A percentile compares a stretch with the other conserved stretches of the same genome.
phyloP scores from a whole-genome alignment of 2,329 filamentous ascomycete genomes.

The Pyrenochaeta sp. region DNA sequence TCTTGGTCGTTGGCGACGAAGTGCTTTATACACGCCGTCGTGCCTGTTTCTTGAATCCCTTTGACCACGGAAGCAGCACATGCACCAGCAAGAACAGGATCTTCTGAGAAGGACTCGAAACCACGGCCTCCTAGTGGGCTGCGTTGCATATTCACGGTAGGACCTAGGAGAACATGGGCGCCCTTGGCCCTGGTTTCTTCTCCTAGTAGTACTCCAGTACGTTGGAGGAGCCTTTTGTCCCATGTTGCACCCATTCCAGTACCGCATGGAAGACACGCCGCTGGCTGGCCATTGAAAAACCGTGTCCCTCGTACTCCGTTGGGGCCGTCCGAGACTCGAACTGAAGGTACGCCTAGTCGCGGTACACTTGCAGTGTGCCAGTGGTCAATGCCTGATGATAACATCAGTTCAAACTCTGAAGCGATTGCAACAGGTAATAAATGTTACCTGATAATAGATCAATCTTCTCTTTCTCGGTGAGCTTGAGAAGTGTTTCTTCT shows the following conservation, averaged over 20 bases:
- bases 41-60: conserved; percentile 70
- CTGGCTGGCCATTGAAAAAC: conserved; percentile 69
- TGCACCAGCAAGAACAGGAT: conserved; percentile 72
- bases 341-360: too few species aligned
- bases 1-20: conserved; percentile 74
- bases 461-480: too few species aligned
- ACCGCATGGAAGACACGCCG: conserved; percentile 78
- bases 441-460: too few species aligned
- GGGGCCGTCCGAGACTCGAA: too few species aligned
- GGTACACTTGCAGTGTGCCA: too few species aligned
- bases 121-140: conserved; percentile 81
- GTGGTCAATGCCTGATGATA: too few species aligned
- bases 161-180: conserved; percentile 75
- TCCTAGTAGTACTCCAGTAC: conserved; percentile 71
- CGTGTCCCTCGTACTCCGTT: conserved; percentile 70
- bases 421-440: too few species aligned
- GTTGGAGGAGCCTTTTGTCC: conserved; percentile 67
- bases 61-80: conserved; percentile 67
- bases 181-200: conserved; percentile 75
- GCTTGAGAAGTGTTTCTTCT: too few species aligned
- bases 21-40: conserved; percentile 77
- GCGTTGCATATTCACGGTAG: conserved; percentile 81
- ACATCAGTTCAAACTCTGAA: too few species aligned
- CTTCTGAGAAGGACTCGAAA: conserved; percentile 78
- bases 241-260: conserved; percentile 74